phyloP scores from a whole-genome alignment of 2,329 filamentous ascomycete genomes.

The Penicillium hesseltinei region DNA sequence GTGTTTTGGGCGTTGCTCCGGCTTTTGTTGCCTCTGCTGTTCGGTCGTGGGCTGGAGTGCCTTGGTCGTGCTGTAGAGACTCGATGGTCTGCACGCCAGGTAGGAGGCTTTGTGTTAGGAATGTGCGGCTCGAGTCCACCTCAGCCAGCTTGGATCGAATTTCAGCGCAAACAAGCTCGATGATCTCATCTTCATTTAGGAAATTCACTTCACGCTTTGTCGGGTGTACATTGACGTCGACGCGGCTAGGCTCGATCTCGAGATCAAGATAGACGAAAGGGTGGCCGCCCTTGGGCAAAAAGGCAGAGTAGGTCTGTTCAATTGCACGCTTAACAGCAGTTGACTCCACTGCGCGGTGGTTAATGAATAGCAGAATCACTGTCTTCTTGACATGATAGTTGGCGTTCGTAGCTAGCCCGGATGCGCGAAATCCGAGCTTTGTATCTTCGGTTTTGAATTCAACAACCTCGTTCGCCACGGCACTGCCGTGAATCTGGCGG shows the following conservation, averaged over 20 bases:
- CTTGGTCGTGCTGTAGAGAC: constrained; percentile 29
- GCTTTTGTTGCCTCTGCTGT: constrained; percentile 37
- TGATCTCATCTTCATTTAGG: constrained; percentile 94
- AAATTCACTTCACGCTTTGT: constrained; percentile 98
- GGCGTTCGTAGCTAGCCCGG: constrained; percentile 82
- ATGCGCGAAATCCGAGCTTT: constrained; percentile 79
- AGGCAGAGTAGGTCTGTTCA: constrained; percentile 83
- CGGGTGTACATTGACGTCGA: constrained; percentile 97
- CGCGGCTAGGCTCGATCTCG: constrained; percentile 84
- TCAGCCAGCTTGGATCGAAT: constrained; percentile 75
- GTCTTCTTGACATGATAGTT: constrained; percentile 94
- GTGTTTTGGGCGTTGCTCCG: constrained; percentile 37
- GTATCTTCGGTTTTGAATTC: constrained; percentile 69
- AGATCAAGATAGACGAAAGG: constrained; percentile 91
- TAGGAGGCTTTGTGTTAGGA: constrained; percentile 88
- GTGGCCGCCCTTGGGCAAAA: constrained; percentile 89
- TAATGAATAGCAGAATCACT: constrained; percentile 87
- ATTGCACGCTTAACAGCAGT: constrained; percentile 81
- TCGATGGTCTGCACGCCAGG: constrained; percentile 58
- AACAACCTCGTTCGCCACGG: constrained; percentile 84
- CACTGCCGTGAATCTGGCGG: constrained; percentile 80
- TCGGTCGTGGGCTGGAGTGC: constrained; percentile 20
- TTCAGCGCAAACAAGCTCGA: constrained; percentile 77
- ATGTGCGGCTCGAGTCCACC: constrained; percentile 91
- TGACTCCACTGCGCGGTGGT: constrained; percentile 91